These are phyloP conservation scores for Cicer judaicum DNA, from an alignment of 306 rosid species.

Conservation along the genomic window DNA sequence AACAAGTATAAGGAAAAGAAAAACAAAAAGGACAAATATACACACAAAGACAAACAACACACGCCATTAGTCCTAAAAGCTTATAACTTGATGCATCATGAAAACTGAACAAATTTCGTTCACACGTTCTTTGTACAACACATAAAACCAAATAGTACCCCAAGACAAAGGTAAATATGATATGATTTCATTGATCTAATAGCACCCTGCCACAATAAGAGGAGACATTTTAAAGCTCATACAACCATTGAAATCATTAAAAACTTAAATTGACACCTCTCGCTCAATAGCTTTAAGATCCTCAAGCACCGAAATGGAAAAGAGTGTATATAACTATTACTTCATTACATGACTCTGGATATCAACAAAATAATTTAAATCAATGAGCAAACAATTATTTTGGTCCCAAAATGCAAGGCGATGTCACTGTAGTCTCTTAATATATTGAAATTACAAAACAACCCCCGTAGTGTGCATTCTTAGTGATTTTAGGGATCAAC, in stretches of 20 bases:
- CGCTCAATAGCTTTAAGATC: slow-evolving; percentile 7
- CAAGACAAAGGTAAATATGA: not conserved
- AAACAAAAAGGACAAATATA: slow-evolving; percentile 4
- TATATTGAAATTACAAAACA: too few relatives aligned
- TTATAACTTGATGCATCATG: not conserved
- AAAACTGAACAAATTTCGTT: not conserved
- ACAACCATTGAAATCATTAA: not conserved
- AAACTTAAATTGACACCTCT: not conserved
- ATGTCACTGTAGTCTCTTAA: too few relatives aligned
- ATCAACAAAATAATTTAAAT: slow-evolving; percentile 5
- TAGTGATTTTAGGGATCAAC: too few relatives aligned
- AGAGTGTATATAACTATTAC: not conserved
- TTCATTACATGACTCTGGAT: slow-evolving; percentile 19
- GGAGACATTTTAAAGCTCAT: not conserved
- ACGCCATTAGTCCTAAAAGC: not conserved
- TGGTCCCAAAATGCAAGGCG: too few relatives aligned
- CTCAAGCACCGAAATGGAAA: not conserved
- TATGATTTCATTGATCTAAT: not conserved
- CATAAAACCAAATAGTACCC: not conserved
- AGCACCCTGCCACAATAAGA: not conserved
- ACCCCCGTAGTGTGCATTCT: too few relatives aligned
- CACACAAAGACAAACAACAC: not conserved
- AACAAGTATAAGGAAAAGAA: not conserved
- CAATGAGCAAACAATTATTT: not conserved
- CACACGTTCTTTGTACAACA: slow-evolving; percentile 3